phyloP scores from a whole-genome alignment of 75 land plant genomes.

The Adiantum capillusveneris region DNA sequence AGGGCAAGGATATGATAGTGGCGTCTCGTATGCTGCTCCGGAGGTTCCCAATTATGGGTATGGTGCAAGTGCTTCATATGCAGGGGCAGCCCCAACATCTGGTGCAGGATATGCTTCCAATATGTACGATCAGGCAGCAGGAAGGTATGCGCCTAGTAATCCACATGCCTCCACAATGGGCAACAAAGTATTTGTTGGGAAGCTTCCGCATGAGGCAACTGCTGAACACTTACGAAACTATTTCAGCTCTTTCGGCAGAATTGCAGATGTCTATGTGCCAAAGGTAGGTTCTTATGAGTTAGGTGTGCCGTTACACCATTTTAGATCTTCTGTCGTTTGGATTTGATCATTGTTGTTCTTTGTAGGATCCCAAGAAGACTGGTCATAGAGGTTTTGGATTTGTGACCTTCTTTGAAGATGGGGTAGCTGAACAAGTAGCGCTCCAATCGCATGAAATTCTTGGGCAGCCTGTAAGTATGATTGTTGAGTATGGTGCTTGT shows the following conservation, averaged over 20 bases:
- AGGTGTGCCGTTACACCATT: no score
- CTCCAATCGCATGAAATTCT: constrained; percentile 9
- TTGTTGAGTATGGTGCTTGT: no score
- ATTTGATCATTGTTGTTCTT: background rate
- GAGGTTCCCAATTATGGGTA: no score
- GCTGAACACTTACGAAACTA: constrained; percentile 15
- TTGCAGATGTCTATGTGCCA: constrained; percentile 22
- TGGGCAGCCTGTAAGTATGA: background rate
- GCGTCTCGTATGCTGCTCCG: no score
- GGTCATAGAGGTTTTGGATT: constrained; percentile 27
- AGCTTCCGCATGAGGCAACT: constrained; percentile 21
- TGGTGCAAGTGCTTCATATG: no score
- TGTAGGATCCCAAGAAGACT: constrained; percentile 21
- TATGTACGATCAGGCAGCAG: no score
- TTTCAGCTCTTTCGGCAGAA: constrained; percentile 16
- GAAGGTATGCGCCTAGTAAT: no score
- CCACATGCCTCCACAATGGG: constrained; percentile 3
- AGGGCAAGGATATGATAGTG: no score
- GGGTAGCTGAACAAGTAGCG: constrained; percentile 15
- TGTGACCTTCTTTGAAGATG: constrained; percentile 24
- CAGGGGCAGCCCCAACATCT: no score
- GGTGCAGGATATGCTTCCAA: no score
- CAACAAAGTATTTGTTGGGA: constrained; percentile 19
- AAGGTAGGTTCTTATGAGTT: constrained; percentile 8
- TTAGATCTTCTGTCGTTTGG: background rate